A percentile compares a stretch with the other conserved stretches of the same genome.
Conservation (phyloP, 2,329 filamentous ascomycete species). For the Daldinia sp. region DNA sequence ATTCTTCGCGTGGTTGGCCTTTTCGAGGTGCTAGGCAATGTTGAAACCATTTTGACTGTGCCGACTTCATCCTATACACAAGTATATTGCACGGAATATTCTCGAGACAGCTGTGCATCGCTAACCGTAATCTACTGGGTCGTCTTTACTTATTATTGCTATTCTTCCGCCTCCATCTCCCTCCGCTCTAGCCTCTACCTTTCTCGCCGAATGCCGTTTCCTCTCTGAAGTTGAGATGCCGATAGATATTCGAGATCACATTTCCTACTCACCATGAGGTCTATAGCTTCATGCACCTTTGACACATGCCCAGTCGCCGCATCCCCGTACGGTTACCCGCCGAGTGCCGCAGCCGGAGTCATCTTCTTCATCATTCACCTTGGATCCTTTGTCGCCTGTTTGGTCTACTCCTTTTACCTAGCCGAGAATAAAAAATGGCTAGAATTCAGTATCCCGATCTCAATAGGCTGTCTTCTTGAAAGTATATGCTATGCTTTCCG, state of each 20-base stretch:
- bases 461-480: conserved; percentile 40
- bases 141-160: conserved; percentile 17
- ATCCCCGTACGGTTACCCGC: conserved; percentile 42
- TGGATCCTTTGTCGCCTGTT: conserved; percentile 32
- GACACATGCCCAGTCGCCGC: conserved; percentile 34
- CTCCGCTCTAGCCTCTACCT: neutral
- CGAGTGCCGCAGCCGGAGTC: conserved; percentile 29
- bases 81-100: conserved; percentile 3
- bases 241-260: neutral
- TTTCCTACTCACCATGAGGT: conserved; percentile 22
- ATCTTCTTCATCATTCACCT: conserved; percentile 40
- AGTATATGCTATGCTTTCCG: conserved; percentile 40
- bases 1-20: too few species aligned
- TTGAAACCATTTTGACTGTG: conserved; percentile 3
- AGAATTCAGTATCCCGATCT: conserved; percentile 38
- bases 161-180: neutral
- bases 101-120: neutral
- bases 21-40: conserved; percentile 4
- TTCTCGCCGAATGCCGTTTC: conserved; percentile 13
- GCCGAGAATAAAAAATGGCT: conserved; percentile 28
- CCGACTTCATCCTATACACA: conserved; percentile 10
- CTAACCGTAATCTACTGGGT: conserved; percentile 1
- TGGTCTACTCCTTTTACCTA: conserved; percentile 31
- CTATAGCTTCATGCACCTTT: conserved; percentile 36
- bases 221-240: conserved; percentile 10